Evolutionary conservation across 176 grass and related monocot species (phyloP).

Genomic region (Secale cereale): DNA sequence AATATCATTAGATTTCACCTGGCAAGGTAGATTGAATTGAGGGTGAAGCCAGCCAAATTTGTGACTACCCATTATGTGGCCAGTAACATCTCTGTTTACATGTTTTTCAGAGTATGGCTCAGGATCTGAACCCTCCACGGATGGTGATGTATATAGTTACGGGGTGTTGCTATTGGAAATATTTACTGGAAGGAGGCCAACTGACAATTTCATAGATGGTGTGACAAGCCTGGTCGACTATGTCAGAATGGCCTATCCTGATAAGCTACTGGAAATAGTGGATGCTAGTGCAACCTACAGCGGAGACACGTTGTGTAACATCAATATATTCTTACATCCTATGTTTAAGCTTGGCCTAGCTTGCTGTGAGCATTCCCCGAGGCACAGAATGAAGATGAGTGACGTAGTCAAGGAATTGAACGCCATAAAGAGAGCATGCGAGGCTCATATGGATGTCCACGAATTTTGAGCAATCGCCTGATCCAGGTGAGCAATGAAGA

Average conservation of each 20-base stretch:
- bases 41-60: no score
- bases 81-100: neutral
- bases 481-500: no score
- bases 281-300: neutral
- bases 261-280: conserved; percentile 17
- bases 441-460: no score
- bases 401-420: neutral
- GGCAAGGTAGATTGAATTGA: no score
- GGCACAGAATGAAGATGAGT: no score
- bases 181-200: conserved; percentile 18
- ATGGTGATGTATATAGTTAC: neutral
- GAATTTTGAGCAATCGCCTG: no score
- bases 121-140: conserved; percentile 2
- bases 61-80: neutral
- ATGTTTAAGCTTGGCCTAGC: neutral
- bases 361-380: no score
- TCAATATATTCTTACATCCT: neutral
- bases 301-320: neutral
- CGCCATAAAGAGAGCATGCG: neutral
- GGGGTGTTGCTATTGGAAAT: conserved; percentile 17
- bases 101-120: conserved; percentile 1
- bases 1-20: neutral
- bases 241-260: neutral
- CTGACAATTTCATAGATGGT: no score
- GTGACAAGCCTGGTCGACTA: neutral